Base-by-base conservation (phyloP, 164 flowering plant species). In the Liquidambar formosana region DNA sequence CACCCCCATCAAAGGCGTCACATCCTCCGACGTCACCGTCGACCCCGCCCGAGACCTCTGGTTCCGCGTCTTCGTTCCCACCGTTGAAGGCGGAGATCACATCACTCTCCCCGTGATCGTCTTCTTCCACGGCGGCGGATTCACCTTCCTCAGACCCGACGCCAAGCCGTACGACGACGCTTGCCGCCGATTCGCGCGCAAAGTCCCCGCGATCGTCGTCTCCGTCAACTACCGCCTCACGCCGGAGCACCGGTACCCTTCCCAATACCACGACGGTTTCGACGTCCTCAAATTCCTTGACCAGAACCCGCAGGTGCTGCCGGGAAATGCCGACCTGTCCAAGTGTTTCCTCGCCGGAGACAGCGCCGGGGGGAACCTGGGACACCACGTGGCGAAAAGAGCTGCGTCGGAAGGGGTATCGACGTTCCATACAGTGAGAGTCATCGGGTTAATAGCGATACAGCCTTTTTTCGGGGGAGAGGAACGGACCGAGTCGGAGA, bases 191-290 rank as follows among this genome's bases (percentile, higher is more conserved):
- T 38, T 57, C 0, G 61, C 61, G 16, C 14, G 18, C 38, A 25
- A 57, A 33, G 41, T 33, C 6, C 41, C n/a, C 8, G 70, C 76
- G 4, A 49, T 77, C 22, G 49, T 81, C n/a, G 65, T 84, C 59
- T 81, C 87, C 0, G 85, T 78, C 61, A 75, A 76, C 62, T 83
- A 83, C 76, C 78, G 83, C 15, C 77, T 75, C 16, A 10, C 81
- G 11, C 83, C 81, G 8, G 85, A 82, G 48, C 65, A 78, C 43
- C 64, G 75, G 0, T 75, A n/a, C 10, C 87, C 85, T 1, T 18
- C 66, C 8, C 75, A 56, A 0, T 78, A 80, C 81, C 82, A 83
- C 5, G 84, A 83, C 59, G 81, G 79, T 0, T 48, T 75, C 44
- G 77, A 76, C 63, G 78, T 49, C 10, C n/a, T 82, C 22, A 57